Base-by-base conservation (phyloP, 176 grass and related monocot species). In the Aechmea fasciata region DNA sequence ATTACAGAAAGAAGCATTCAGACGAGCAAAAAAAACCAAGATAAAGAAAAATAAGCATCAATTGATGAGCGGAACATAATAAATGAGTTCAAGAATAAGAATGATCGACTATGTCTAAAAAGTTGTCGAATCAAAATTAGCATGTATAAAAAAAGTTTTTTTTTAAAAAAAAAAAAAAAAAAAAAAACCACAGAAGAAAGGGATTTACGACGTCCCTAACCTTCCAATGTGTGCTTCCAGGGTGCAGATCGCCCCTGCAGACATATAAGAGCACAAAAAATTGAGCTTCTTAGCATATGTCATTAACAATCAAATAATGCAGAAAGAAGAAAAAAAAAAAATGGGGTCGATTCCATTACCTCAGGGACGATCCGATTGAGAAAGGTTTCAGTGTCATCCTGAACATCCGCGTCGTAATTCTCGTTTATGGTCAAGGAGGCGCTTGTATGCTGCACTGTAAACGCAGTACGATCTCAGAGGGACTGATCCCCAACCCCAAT, bases 381-480 rank as follows among this genome's bases (percentile, higher is more conserved):
- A 70, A 97, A 97, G 49, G 89, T 97, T 87, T 97, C 93, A 49
- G 89, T 97, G 76, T 92, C 93, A 52, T 24, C 53, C 79, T 97
- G 93, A 66, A 97, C 93, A 81, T 97, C 93, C 0, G 85, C 82
- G 71, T 97, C 93, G 33, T 97, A 97, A 52, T 97, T 97, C 71
- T 90, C 93, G 79, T 97, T 97, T 55, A 97, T 91, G 76, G 93
- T 97, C 68, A 97, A 77, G 0, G 93, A 97, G 73, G 89, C 93
- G 48, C 93, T 97, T 66, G 93, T 97, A 74, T 97, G 93, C 72
- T 97, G 93, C 79, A 97, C 93, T 97, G 86, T 29, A 87, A 57
- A 76, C 48, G 49, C 14, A 59, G 64, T 54, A 77, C 23, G 11
- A 76, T 29, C 61, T 75, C 24, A 73, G 1, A 52, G 20, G 20